phyloP scores from a whole-genome alignment of 805 yeast species.

The Wickerhamiella dianesei region DNA sequence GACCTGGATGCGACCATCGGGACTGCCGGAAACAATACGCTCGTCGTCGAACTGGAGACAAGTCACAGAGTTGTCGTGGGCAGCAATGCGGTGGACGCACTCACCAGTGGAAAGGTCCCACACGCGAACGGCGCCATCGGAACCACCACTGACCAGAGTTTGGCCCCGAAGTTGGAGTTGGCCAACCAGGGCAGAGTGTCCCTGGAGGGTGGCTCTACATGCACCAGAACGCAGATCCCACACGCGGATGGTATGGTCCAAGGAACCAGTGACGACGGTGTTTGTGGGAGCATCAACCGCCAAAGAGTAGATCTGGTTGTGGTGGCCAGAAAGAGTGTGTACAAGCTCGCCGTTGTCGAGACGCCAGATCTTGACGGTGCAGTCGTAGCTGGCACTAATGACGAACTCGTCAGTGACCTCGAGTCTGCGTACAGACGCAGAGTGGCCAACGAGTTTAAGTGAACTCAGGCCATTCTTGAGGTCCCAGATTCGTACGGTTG shows the following conservation, averaged over 20 bases:
- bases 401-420: slow-evolving; percentile 40
- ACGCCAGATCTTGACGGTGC: slow-evolving; percentile 86
- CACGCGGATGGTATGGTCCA: slow-evolving; percentile 86
- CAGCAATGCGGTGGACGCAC: slow-evolving; percentile 52
- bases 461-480: slow-evolving; percentile 79
- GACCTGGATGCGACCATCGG: slow-evolving; percentile 30
- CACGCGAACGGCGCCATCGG: slow-evolving; percentile 67
- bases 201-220: slow-evolving; percentile 57
- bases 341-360: slow-evolving; percentile 80
- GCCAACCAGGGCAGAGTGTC: slow-evolving; percentile 92
- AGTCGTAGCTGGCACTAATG: slow-evolving; percentile 80
- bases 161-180: slow-evolving; percentile 59
- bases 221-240: slow-evolving; percentile 90
- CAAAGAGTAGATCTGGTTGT: slow-evolving; percentile 77
- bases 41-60: slow-evolving; percentile 29
- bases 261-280: slow-evolving; percentile 80
- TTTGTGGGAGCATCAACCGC: slow-evolving; percentile 72
- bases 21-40: slow-evolving; percentile 31
- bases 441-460: slow-evolving; percentile 55
- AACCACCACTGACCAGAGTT: slow-evolving; percentile 71
- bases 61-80: slow-evolving; percentile 33
- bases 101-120: slow-evolving; percentile 70
- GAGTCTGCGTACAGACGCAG: slow-evolving; percentile 63
- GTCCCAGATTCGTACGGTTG: slow-evolving; percentile 89
- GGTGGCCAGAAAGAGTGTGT: slow-evolving; percentile 83